Evolutionary conservation across 106 monocot genomes (phyloP).

Genomic region (Posidonia australis): DNA sequence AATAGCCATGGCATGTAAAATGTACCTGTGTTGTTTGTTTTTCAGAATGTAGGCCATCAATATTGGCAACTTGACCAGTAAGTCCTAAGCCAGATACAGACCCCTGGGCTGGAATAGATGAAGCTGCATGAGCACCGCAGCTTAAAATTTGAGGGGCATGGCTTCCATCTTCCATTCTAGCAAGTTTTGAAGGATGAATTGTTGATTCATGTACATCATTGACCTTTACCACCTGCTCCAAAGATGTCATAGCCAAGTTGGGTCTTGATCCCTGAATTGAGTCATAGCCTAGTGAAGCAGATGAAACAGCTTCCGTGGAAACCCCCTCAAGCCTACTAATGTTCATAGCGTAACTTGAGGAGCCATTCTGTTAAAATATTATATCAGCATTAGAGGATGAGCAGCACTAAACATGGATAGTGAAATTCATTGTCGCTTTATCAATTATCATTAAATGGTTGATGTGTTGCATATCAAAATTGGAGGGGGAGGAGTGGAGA

Average conservation of each 20-base stretch:
- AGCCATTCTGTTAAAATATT: slow-evolving; percentile 1
- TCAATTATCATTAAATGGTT: too few species aligned
- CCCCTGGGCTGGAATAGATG: slow-evolving; percentile 21
- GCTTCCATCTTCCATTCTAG: slow-evolving; percentile 42
- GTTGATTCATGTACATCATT: slow-evolving; percentile 14
- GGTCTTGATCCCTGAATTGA: slow-evolving; percentile 18
- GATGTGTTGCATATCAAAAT: too few species aligned
- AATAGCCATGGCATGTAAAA: not conserved
- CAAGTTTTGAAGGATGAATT: slow-evolving; percentile 42
- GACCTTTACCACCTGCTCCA: slow-evolving; percentile 12
- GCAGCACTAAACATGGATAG: not conserved
- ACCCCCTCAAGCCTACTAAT: slow-evolving; percentile 8
- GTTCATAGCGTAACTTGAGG: not conserved
- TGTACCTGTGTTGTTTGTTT: slow-evolving; percentile 15
- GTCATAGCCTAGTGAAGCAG: slow-evolving; percentile 16
- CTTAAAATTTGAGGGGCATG: slow-evolving; percentile 9
- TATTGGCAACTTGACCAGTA: slow-evolving; percentile 21
- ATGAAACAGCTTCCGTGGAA: slow-evolving; percentile 19
- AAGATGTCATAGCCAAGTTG: slow-evolving; percentile 9
- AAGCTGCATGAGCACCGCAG: slow-evolving; percentile 11
- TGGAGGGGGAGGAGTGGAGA: too few species aligned
- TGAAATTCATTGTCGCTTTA: not conserved
- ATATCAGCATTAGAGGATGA: not conserved
- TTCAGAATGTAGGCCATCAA: slow-evolving; percentile 26
- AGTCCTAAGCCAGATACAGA: slow-evolving; percentile 7